Conservation (phyloP, 2,329 filamentous ascomycete genomes). For the Fusarium nodosum region DNA sequence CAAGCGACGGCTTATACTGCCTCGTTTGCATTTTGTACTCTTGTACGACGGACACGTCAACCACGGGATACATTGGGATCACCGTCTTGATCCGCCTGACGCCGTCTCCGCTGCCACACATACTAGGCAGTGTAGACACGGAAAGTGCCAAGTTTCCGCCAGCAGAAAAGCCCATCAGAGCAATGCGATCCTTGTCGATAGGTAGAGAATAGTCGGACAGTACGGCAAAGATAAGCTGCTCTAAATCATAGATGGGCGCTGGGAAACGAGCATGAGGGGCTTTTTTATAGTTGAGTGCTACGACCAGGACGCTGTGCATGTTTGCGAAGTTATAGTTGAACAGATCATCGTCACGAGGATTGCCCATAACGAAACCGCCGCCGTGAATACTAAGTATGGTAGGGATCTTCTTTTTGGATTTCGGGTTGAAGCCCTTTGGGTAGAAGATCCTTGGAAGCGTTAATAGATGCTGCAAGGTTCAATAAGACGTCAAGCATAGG, state of each 20-base stretch:
- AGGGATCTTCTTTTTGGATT: not conserved
- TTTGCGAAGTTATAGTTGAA: constrained; percentile 26
- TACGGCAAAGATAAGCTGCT: constrained; percentile 19
- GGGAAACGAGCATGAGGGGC: constrained; percentile 18
- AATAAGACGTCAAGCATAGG: rapidly evolving
- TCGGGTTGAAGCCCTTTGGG: not conserved
- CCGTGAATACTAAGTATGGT: constrained; percentile 22
- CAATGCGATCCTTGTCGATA: constrained; percentile 21
- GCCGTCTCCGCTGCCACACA: constrained; percentile 32
- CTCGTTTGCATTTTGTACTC: constrained; percentile 23
- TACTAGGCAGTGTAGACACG: constrained; percentile 22
- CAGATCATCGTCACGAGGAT: constrained; percentile 20
- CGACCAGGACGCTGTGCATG: constrained; percentile 25
- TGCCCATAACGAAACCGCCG: constrained; percentile 29
- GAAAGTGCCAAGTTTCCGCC: constrained; percentile 25
- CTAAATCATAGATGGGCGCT: constrained; percentile 20
- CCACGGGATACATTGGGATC: constrained; percentile 14
- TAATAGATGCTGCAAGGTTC: rapidly evolving
- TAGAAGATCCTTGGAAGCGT: constrained; percentile 14
- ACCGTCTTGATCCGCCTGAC: constrained; percentile 12
- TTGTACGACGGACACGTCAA: constrained; percentile 13
- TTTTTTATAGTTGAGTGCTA: constrained; percentile 31
- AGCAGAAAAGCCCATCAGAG: constrained; percentile 23
- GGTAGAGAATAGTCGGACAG: constrained; percentile 10
- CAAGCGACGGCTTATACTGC: constrained; percentile 21